Conservation (phyloP, 2,329 filamentous ascomycete genomes). For the Ascocoryne sarcoides region DNA sequence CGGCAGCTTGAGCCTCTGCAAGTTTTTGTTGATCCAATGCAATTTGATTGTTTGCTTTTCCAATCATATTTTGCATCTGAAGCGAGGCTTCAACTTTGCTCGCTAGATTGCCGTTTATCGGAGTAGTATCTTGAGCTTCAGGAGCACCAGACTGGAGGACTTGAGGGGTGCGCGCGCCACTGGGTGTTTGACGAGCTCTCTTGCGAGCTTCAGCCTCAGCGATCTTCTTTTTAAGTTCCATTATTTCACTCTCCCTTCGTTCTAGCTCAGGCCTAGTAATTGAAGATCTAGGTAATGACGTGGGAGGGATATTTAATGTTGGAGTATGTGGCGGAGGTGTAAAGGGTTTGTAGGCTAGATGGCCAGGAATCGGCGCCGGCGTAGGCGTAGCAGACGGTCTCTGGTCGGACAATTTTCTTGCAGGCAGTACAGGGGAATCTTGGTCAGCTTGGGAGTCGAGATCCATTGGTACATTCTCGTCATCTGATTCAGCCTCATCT, state of each 20-base stretch:
- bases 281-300: conserved; percentile 12
- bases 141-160: conserved; percentile 8
- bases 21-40: conserved; percentile 19
- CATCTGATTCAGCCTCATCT: conserved; percentile 48
- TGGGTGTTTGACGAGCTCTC: conserved; percentile 20
- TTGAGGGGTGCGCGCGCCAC: conserved; percentile 23
- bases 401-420: conserved; percentile 17
- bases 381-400: conserved; percentile 1
- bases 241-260: conserved; percentile 48
- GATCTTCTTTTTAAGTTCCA: conserved; percentile 43
- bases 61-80: conserved; percentile 22
- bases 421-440: conserved; percentile 22
- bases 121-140: conserved; percentile 4
- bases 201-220: conserved; percentile 26
- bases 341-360: conserved; percentile 15
- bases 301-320: conserved; percentile 18
- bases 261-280: conserved; percentile 31
- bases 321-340: conserved; percentile 20
- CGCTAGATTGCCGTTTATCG: conserved; percentile 5
- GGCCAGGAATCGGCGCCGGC: not conserved
- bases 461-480: conserved; percentile 60
- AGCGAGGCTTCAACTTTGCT: conserved; percentile 21
- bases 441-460: conserved; percentile 44
- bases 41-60: conserved; percentile 14
- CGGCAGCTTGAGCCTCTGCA: conserved; percentile 19